Evolutionary conservation across 768 basidiomycete genomes (phyloP).

Genomic region (Terana coerulea): DNA sequence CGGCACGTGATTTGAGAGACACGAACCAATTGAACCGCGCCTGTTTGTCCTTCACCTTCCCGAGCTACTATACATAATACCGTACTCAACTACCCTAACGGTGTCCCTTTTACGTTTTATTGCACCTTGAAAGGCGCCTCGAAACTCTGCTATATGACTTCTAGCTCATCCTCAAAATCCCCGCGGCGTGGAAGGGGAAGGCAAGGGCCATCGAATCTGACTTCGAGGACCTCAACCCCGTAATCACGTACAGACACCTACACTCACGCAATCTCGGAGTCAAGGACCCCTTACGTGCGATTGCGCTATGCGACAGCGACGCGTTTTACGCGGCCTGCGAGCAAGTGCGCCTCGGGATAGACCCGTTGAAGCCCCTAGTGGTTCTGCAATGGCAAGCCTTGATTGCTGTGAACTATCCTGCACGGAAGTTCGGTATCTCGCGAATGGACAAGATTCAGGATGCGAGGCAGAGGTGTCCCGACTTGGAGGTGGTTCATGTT

Average conservation of each 20-base stretch:
- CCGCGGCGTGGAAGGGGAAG: conserved; percentile 50
- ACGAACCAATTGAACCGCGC: not conserved
- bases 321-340: conserved; percentile 86
- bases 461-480: conserved; percentile 81
- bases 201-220: conserved; percentile 40
- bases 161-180: conserved; percentile 1
- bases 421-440: conserved; percentile 90
- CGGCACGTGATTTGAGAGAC: too few relatives aligned
- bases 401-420: conserved; percentile 96
- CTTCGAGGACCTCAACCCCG: conserved; percentile 59
- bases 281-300: conserved; percentile 73
- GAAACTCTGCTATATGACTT: not conserved
- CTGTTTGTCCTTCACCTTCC: not conserved
- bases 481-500: conserved; percentile 84
- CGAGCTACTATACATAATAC: not conserved
- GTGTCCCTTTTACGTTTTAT: too few relatives aligned
- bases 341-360: conserved; percentile 70
- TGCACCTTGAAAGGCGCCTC: too few relatives aligned
- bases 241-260: conserved; percentile 78
- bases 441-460: conserved; percentile 82
- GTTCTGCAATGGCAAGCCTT: conserved; percentile 86
- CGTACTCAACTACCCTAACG: too few relatives aligned
- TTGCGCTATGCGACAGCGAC: conserved; percentile 91
- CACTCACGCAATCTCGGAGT: conserved; percentile 64
- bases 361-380: conserved; percentile 63